Percentiles rank a stretch among this genome's conserved stretches.
phyloP scores from a whole-genome alignment of 2,329 filamentous ascomycete genomes.

The Blastomyces gilchristii region DNA sequence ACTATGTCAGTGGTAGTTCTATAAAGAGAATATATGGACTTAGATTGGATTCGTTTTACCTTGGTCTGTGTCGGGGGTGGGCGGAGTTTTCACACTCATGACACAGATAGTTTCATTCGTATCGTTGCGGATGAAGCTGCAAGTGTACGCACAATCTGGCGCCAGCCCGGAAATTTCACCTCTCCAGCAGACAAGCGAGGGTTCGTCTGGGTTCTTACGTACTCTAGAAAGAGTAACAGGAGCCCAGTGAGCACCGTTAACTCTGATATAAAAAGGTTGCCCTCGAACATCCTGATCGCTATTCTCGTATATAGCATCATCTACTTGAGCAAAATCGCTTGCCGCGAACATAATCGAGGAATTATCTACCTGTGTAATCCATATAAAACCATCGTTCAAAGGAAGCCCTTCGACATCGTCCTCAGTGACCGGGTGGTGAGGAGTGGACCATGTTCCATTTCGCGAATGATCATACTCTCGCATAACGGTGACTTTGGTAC shows the following conservation, averaged over 20 bases:
- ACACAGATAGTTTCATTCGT: conserved; percentile 49
- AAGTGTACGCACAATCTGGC: conserved; percentile 53
- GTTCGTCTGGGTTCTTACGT: conserved; percentile 36
- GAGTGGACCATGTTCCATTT: conserved; percentile 20
- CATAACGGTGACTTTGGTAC: conserved; percentile 91
- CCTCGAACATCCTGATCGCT: conserved; percentile 22
- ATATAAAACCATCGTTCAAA: conserved; percentile 36
- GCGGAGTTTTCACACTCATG: conserved; percentile 52
- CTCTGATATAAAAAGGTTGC: conserved; percentile 55
- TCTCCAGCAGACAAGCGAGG: conserved; percentile 42
- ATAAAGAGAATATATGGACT: conserved; percentile 15
- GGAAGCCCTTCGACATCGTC: conserved; percentile 34
- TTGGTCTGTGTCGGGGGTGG: conserved; percentile 49
- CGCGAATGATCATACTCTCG: conserved; percentile 79
- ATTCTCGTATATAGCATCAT: conserved; percentile 20
- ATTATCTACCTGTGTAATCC: conserved; percentile 39
- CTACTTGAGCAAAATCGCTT: conserved; percentile 27
- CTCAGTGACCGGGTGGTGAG: conserved; percentile 30
- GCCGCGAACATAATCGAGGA: conserved; percentile 40
- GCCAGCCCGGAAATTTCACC: conserved; percentile 57
- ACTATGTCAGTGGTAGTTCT: neutral
- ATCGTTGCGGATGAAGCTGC: conserved; percentile 50
- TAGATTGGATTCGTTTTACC: conserved; percentile 31
- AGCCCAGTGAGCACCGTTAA: conserved; percentile 57
- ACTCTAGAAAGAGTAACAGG: conserved; percentile 46